Percentiles rank a stretch among this genome's conserved stretches.
phyloP scores from a whole-genome alignment of 495 filamentous ascomycete genomes.

The Aspergillus baeticus region DNA sequence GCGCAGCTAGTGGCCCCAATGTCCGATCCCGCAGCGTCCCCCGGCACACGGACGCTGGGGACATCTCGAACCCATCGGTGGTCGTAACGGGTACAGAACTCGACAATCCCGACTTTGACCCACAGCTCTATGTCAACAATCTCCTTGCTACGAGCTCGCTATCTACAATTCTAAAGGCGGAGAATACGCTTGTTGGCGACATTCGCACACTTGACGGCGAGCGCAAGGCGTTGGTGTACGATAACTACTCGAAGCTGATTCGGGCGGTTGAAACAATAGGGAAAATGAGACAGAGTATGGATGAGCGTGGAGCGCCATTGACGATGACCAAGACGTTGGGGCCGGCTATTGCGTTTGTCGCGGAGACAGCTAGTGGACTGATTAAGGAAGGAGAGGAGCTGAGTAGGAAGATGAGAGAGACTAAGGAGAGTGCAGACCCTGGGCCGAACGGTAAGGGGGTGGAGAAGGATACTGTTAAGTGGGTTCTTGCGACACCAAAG shows the following conservation, averaged over 20 bases:
- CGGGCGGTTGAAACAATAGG: slow-evolving; percentile 92
- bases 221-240: slow-evolving; percentile 94
- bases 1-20: neutral
- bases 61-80: slow-evolving; percentile 31
- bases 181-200: slow-evolving; percentile 60
- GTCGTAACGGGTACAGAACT: slow-evolving; percentile 44
- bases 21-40: slow-evolving; percentile 39
- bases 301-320: slow-evolving; percentile 44
- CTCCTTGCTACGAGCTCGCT: slow-evolving; percentile 56
- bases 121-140: slow-evolving; percentile 45
- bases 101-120: slow-evolving; percentile 46
- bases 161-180: slow-evolving; percentile 58
- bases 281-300: slow-evolving; percentile 55
- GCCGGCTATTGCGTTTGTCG: slow-evolving; percentile 77
- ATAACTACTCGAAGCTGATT: slow-evolving; percentile 97
- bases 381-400: slow-evolving; percentile 52
- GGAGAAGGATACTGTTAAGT: slow-evolving; percentile 66
- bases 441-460: slow-evolving; percentile 37
- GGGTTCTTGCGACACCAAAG: slow-evolving; percentile 63
- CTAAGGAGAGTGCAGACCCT: slow-evolving; percentile 29
- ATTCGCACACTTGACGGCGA: slow-evolving; percentile 90
- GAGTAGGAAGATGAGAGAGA: slow-evolving; percentile 34
- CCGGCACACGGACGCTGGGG: slow-evolving; percentile 39
- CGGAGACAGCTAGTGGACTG: slow-evolving; percentile 68
- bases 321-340: slow-evolving; percentile 63